Evolutionary conservation across 2,329 filamentous ascomycete species (phyloP).

Genomic region (Epichloe gansuensis): DNA sequence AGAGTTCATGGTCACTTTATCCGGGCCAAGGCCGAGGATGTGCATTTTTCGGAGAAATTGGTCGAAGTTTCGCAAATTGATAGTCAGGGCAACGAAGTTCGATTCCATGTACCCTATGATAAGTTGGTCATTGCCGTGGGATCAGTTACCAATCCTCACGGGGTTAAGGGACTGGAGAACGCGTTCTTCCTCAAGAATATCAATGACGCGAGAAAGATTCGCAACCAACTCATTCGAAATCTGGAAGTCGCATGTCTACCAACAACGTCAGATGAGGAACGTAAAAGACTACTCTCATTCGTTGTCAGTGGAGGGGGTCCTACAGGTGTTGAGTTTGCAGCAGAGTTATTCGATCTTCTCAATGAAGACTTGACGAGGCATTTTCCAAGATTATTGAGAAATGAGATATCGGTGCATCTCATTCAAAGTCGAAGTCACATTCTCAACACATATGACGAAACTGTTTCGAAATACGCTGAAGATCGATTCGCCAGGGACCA

Average conservation of each 20-base stretch:
- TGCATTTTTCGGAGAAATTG: slow-evolving; percentile 84
- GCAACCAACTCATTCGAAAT: slow-evolving; percentile 79
- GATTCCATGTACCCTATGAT: slow-evolving; percentile 94
- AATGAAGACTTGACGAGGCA: slow-evolving; percentile 81
- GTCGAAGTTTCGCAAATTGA: slow-evolving; percentile 73
- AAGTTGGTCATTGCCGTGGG: slow-evolving; percentile 90
- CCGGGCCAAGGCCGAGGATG: slow-evolving; percentile 72
- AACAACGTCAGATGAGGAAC: slow-evolving; percentile 78
- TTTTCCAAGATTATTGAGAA: slow-evolving; percentile 83
- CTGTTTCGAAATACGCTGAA: slow-evolving; percentile 84
- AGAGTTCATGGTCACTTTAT: slow-evolving; percentile 79
- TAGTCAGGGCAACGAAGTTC: slow-evolving; percentile 54
- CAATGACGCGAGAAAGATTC: slow-evolving; percentile 77
- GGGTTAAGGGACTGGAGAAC: slow-evolving; percentile 86
- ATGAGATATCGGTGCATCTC: slow-evolving; percentile 93
- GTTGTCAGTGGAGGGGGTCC: slow-evolving; percentile 93
- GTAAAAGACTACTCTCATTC: slow-evolving; percentile 78
- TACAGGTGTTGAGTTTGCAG: slow-evolving; percentile 94
- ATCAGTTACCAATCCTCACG: slow-evolving; percentile 86
- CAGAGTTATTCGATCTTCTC: slow-evolving; percentile 87
- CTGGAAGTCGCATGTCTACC: slow-evolving; percentile 87
- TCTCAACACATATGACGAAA: slow-evolving; percentile 95
- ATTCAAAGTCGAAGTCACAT: slow-evolving; percentile 94
- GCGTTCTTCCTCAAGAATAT: slow-evolving; percentile 95
- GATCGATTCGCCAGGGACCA: slow-evolving; percentile 81